phyloP scores from a whole-genome alignment of 177 flowering plant species.

The Vitis hybrid region DNA sequence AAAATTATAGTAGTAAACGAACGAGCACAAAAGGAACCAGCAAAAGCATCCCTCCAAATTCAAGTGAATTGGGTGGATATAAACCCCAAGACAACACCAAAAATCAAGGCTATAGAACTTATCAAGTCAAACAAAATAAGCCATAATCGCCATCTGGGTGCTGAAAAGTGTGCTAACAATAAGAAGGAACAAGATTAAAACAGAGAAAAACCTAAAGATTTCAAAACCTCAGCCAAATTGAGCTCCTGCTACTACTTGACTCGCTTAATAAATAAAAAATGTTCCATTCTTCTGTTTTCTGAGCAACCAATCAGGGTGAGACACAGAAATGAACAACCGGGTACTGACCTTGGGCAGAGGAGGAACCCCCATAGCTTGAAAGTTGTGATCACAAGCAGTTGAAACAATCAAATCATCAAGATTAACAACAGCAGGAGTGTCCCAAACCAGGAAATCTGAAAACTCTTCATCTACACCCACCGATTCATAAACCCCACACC shows the following conservation, averaged over 20 bases:
- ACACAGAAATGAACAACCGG: background rate
- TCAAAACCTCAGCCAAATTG: too few species aligned
- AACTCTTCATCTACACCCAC: slow-evolving; percentile 32
- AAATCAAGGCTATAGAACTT: too few species aligned
- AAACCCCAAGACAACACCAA: too few species aligned
- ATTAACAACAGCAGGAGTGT: slow-evolving; percentile 48
- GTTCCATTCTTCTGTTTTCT: background rate
- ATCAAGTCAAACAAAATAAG: too few species aligned
- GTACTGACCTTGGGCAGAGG: slow-evolving; percentile 66
- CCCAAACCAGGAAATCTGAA: slow-evolving; percentile 57
- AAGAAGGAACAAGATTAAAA: too few species aligned
- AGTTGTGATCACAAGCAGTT: slow-evolving; percentile 30
- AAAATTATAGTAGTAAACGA: slow-evolving; percentile 1
- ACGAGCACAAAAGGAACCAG: background rate
- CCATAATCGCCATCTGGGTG: too few species aligned
- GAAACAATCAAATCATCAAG: slow-evolving; percentile 64
- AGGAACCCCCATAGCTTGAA: slow-evolving; percentile 63
- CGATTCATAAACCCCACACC: slow-evolving; percentile 16
- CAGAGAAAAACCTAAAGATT: too few species aligned
- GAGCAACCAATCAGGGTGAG: background rate
- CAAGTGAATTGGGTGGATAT: too few species aligned
- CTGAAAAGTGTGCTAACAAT: too few species aligned
- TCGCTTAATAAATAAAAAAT: too few species aligned
- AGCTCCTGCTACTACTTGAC: too few species aligned
- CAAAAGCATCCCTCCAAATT: too few species aligned